These are phyloP conservation scores for Picea glauca DNA, from an alignment of 75 land plant species.

Conservation along the genomic window DNA sequence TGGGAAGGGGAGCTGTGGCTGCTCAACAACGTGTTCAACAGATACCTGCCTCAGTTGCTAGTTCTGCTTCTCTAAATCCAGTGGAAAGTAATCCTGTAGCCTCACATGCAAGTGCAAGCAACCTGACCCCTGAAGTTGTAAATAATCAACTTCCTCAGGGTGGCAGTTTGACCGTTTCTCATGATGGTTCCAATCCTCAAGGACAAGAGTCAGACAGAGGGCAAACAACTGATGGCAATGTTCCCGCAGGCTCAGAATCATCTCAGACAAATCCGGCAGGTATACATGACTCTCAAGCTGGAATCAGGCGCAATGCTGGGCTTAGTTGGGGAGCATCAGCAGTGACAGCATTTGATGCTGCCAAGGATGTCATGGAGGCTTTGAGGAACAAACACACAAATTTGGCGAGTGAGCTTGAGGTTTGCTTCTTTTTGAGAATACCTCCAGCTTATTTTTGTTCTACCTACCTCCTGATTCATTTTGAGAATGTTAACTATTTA, in stretches of 20 bases:
- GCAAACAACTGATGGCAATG: slow-evolving; percentile 34
- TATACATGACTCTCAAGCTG: slow-evolving; percentile 36
- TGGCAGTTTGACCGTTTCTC: slow-evolving; percentile 31
- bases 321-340: slow-evolving; percentile 76
- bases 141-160: slow-evolving; percentile 52
- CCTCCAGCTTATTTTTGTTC: no score
- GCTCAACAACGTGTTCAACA: slow-evolving; percentile 63
- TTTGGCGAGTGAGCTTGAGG: slow-evolving; percentile 97
- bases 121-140: slow-evolving; percentile 25
- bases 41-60: slow-evolving; percentile 22
- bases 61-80: slow-evolving; percentile 36
- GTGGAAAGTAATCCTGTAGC: slow-evolving; percentile 51
- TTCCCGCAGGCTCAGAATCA: slow-evolving; percentile 53
- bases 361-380: slow-evolving; percentile 96
- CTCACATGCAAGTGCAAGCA: slow-evolving; percentile 26
- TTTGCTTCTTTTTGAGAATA: slow-evolving; percentile 13
- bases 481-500: not conserved
- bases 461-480: not conserved
- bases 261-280: slow-evolving; percentile 34
- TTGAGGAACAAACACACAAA: slow-evolving; percentile 91
- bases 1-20: slow-evolving; percentile 50
- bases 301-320: slow-evolving; percentile 52
- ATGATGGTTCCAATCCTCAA: slow-evolving; percentile 56
- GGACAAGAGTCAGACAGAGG: slow-evolving; percentile 73
- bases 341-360: slow-evolving; percentile 96